A percentile compares a stretch with the other conserved stretches of the same genome.
phyloP scores from a whole-genome alignment of 2,329 filamentous ascomycete species.

The Phoma sp. region DNA sequence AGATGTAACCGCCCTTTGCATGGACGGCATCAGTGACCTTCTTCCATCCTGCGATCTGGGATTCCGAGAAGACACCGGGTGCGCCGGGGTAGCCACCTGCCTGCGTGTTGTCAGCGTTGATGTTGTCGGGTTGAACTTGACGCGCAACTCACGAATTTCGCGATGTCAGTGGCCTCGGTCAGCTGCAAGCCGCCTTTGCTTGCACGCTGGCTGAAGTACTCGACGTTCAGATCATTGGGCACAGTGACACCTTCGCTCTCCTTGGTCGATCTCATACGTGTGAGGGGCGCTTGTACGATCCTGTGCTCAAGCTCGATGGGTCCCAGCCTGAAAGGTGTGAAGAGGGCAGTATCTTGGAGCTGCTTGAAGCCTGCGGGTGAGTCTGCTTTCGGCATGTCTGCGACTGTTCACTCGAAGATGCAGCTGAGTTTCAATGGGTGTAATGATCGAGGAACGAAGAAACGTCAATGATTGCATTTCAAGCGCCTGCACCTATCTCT shows the following conservation, averaged over 20 bases:
- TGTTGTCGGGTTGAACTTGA: constrained; percentile 22
- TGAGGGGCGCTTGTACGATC: constrained; percentile 51
- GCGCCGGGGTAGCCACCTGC: constrained; percentile 49
- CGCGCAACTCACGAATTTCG: constrained; percentile 34
- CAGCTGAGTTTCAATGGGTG: neutral
- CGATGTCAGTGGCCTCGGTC: constrained; percentile 61
- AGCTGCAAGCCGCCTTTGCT: constrained; percentile 65
- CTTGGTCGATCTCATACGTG: constrained; percentile 57
- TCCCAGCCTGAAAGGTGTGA: constrained; percentile 43
- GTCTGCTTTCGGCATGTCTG: constrained; percentile 43
- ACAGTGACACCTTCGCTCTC: constrained; percentile 57
- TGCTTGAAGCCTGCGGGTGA: constrained; percentile 39
- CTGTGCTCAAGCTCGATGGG: constrained; percentile 49
- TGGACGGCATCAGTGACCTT: constrained; percentile 61
- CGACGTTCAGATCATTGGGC: constrained; percentile 54
- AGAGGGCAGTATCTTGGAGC: constrained; percentile 42
- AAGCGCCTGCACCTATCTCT: constrained; percentile 22
- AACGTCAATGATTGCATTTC: constrained; percentile 16
- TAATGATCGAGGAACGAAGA: neutral
- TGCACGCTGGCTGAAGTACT: constrained; percentile 64
- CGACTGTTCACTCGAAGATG: neutral
- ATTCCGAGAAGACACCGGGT: constrained; percentile 42
- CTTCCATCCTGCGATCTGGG: constrained; percentile 60
- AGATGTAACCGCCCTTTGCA: constrained; percentile 59
- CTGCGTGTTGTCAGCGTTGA: constrained; percentile 18